A percentile compares a stretch with the other conserved stretches of the same genome.
These are phyloP conservation scores for Azolla pinnata DNA, from an alignment of 75 land plant genomes.

Conservation along the genomic window DNA sequence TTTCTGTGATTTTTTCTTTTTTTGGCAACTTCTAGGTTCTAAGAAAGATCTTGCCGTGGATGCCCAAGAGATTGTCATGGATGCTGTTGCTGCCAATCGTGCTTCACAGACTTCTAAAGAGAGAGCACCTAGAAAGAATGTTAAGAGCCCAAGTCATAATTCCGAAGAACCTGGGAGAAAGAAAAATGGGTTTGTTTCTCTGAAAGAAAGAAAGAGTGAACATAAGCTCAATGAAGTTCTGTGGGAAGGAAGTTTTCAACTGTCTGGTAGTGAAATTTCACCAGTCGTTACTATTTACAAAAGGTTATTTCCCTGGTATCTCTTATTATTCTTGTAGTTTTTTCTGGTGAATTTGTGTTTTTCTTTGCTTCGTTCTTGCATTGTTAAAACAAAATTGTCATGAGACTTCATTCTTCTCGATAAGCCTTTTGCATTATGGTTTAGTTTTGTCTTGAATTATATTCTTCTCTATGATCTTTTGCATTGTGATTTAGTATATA, in stretches of 20 bases:
- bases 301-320: conserved; percentile 36
- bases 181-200: conserved; percentile 2
- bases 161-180: background rate
- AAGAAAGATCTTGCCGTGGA: conserved; percentile 19
- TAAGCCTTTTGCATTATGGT: too few species aligned
- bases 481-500: too few species aligned
- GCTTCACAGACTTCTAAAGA: background rate
- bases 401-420: too few species aligned
- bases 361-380: too few species aligned
- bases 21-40: conserved; percentile 73
- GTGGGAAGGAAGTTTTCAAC: conserved; percentile 83
- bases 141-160: conserved; percentile 13
- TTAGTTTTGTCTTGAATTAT: too few species aligned
- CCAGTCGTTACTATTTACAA: conserved; percentile 42
- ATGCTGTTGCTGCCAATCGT: background rate
- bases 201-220: conserved; percentile 7
- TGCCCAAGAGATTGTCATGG: conserved; percentile 12
- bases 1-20: conserved; percentile 60
- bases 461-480: too few species aligned
- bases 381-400: too few species aligned
- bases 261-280: conserved; percentile 37
- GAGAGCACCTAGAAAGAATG: conserved; percentile 3
- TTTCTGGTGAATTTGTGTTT: background rate
- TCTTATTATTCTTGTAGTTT: background rate
- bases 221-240: conserved; percentile 13